Evolutionary conservation across 108 stramenopile genomes (phyloP), one percentile per base, ranked within the genome.

Genomic region (Stephanodiscus triporus): DNA sequence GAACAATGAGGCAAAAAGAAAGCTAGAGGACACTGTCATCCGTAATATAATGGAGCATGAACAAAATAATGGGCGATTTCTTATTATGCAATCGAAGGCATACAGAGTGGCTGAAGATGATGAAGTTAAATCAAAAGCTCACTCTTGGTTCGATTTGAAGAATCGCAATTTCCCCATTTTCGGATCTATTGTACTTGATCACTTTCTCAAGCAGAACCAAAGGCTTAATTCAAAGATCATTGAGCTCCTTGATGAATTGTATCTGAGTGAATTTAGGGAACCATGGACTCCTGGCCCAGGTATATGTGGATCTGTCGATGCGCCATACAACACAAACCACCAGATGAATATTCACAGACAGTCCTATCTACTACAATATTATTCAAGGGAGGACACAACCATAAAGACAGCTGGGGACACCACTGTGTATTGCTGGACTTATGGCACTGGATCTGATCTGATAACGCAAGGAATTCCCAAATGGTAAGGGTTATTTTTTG

Each of bases 101-200:
- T 49, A 49, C 6, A 49, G n/a, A 49, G 48, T 49, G 48, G 48
- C 6, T 2, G 6, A 49, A 49, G 48, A 49, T 49, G 48, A 49
- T 2, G 48, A 49, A 49, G 27, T 59, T 17, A 7, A 5, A 32
- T 59, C 22, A 2, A 59, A 59, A 17, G 17, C 16, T 3, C 27
- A 22, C 2, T 59, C 58, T 3, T 59, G 29, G 58, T 59, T 59
- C 58, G 22, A 59, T 59, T 22, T 59, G 27, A 49, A 49, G 6
- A 19, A 7, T 6, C 5, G 6, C 16, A 49, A 49, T 6, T 2
- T 49, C 6, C 48, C 2, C 2, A 2, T 49, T 19, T 6, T 49
- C 2, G 48, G 48, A 49, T 49, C n/a, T 49, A 6, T 16, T 19
- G 16, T 19, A 49, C 3, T 6, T 7, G 5, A 2, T 6, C 2